Evolutionary conservation across 225 moss, liverwort and hornwort genomes (phyloP), one percentile per base, ranked within the genome.

Genomic region (Neckera pumila): DNA sequence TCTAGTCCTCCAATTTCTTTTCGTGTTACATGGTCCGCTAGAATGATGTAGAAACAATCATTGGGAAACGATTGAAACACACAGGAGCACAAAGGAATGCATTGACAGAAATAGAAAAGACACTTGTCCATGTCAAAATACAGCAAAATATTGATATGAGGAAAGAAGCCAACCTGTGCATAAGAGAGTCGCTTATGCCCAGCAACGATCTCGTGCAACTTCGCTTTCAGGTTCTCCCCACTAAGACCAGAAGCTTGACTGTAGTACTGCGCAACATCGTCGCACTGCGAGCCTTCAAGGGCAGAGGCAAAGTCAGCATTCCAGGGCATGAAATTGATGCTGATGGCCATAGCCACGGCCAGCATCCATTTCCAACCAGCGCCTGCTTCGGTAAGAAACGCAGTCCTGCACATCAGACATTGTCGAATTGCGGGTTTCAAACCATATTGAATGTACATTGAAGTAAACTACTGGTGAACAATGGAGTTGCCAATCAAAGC

Each of bases 121-220:
- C 38, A 8, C 27, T 51, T n/a, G 31, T 45, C 43, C 13, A 49
- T 45, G 57, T 51, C 22, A 90, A 63, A 45, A 42, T 49, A 26
- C 38, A 65, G 58, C 57, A 61, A 64, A 64, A 16, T 53, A 61
- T 30, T 42, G 80, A 58, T 61, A 28, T 33, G 51, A 74, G 43
- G 58, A 40, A 80, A 28, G 59, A 77, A 64, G 45, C 15, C 36
- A 90, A 96, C 96, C 95, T 96, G 87, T 56, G 93, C 92, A 87
- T 96, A 97, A 65, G 91, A 84, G 81, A 95, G 89, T 59, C 92
- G 92, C 79, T 93, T 87, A 77, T 97, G 96, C 53, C 93, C 95
- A 85, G 94, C 91, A 63, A 96, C 89, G 43, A 97, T 90, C 73
- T 93, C 93, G 79, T 96, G 96, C 88, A 97, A 73, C 84, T 89